phyloP scores from a whole-genome alignment of 768 basidiomycete genomes.

The Mycena capillaripes region DNA sequence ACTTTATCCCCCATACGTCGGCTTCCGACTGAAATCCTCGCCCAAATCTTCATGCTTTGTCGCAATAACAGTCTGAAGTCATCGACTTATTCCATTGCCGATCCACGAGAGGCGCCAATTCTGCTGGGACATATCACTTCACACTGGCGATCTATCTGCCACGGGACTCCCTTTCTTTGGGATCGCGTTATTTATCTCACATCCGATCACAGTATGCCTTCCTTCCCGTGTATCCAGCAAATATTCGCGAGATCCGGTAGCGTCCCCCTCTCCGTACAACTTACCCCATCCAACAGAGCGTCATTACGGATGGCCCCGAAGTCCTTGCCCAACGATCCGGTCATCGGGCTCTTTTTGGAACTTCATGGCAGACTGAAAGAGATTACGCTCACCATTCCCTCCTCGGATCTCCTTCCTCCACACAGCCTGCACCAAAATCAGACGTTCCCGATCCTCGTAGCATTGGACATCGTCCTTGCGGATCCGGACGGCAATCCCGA shows the following conservation, averaged over 20 bases:
- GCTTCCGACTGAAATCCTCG: neutral
- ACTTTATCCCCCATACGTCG: neutral
- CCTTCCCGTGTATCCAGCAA: neutral
- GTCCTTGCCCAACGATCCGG: too few relatives aligned
- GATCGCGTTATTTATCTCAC: neutral
- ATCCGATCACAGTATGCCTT: neutral
- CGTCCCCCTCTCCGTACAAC: neutral
- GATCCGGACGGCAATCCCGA: neutral
- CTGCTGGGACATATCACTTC: neutral
- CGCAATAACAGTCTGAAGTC: neutral
- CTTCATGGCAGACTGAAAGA: neutral
- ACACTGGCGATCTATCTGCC: neutral
- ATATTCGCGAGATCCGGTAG: neutral
- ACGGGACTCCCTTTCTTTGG: neutral
- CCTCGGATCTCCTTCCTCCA: neutral
- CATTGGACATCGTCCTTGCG: neutral
- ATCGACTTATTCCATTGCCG: neutral
- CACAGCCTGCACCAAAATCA: neutral
- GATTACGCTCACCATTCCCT: neutral
- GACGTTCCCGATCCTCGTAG: neutral
- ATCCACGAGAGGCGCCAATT: neutral
- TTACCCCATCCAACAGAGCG: neutral
- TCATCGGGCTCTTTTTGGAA: neutral
- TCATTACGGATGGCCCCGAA: too few relatives aligned
- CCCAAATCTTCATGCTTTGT: neutral